Evolutionary conservation across 202 grass and related monocot genomes (phyloP).

Genomic region (Tripidium arundinaceum): DNA sequence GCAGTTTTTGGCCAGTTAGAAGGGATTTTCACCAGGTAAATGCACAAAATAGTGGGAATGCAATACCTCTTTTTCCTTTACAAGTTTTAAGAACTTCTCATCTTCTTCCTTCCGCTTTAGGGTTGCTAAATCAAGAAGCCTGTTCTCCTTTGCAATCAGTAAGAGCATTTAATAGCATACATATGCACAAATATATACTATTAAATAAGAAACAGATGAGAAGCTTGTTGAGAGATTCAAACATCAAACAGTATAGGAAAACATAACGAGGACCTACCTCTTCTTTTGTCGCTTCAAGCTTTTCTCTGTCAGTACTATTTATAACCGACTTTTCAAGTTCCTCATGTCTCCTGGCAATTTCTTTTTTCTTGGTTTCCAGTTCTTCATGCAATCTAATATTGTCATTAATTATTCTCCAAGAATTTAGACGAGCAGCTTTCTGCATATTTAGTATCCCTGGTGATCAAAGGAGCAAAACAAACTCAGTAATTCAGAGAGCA

Average conservation of each 20-base stretch:
- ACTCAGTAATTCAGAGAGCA: slow-evolving; percentile 5
- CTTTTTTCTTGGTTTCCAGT: slow-evolving; percentile 25
- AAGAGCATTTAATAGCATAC: not conserved
- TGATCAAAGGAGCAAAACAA: not conserved
- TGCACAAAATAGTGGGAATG: not conserved
- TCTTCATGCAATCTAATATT: slow-evolving; percentile 25
- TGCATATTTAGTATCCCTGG: slow-evolving; percentile 41
- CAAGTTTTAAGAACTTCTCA: slow-evolving; percentile 15
- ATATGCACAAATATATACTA: not conserved
- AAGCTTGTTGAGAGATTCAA: not conserved
- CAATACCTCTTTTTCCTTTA: slow-evolving; percentile 39
- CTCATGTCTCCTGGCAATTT: slow-evolving; percentile 19
- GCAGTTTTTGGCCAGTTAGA: slow-evolving; percentile 16
- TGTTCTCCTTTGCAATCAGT: slow-evolving; percentile 34
- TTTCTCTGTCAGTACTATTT: slow-evolving; percentile 24
- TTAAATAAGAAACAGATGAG: not conserved
- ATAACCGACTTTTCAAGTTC: slow-evolving; percentile 31
- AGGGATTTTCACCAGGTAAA: slow-evolving; percentile 6
- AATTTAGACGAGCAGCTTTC: slow-evolving; percentile 3
- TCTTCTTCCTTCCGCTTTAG: slow-evolving; percentile 28
- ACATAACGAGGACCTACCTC: too few species aligned
- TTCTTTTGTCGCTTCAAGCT: too few species aligned
- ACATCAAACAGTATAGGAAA: slow-evolving; percentile 19
- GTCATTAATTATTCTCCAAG: slow-evolving; percentile 19
- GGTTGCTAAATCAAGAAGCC: slow-evolving; percentile 31